Conservation (phyloP, 495 filamentous ascomycete species). For the Neurospora sp. region DNA sequence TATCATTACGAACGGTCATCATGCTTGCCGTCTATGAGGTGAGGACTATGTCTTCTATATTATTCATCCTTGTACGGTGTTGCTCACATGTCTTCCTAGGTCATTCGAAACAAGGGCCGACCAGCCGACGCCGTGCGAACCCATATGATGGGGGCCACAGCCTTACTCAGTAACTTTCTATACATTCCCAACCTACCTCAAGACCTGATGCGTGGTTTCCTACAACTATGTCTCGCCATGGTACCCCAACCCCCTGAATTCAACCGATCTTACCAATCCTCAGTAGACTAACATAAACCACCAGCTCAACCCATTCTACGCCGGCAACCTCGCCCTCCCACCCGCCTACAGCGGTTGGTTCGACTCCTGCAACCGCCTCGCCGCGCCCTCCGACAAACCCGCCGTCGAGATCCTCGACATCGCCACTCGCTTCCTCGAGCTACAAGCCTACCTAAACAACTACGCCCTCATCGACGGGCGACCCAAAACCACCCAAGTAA, state of each 20-base stretch:
- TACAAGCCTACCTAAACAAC: constrained; percentile 19
- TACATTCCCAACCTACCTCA: constrained; percentile 16
- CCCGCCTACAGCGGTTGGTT: constrained; percentile 28
- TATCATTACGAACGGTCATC: constrained; percentile 27
- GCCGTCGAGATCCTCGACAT: constrained; percentile 23
- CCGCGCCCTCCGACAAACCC: constrained; percentile 14
- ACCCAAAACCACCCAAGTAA: constrained; percentile 17
- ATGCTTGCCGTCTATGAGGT: constrained; percentile 41
- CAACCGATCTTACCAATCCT: constrained; percentile 7
- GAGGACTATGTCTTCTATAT: background rate
- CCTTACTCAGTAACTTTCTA: constrained; percentile 27
- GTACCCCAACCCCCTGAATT: constrained; percentile 17
- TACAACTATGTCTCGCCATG: constrained; percentile 38
- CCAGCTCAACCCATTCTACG: constrained; percentile 27
- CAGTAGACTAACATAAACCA: background rate
- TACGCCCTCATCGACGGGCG: constrained; percentile 23
- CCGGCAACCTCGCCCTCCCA: constrained; percentile 22
- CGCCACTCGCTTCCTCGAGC: constrained; percentile 23
- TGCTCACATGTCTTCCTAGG: constrained; percentile 2
- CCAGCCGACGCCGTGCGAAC: constrained; percentile 27
- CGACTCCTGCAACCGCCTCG: constrained; percentile 16
- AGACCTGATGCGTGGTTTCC: constrained; percentile 23
- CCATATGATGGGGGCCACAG: constrained; percentile 36
- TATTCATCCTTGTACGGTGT: background rate
- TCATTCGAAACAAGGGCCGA: constrained; percentile 12